Evolutionary conservation across 768 basidiomycete genomes (phyloP).

Genomic region (Suillus decipiens): DNA sequence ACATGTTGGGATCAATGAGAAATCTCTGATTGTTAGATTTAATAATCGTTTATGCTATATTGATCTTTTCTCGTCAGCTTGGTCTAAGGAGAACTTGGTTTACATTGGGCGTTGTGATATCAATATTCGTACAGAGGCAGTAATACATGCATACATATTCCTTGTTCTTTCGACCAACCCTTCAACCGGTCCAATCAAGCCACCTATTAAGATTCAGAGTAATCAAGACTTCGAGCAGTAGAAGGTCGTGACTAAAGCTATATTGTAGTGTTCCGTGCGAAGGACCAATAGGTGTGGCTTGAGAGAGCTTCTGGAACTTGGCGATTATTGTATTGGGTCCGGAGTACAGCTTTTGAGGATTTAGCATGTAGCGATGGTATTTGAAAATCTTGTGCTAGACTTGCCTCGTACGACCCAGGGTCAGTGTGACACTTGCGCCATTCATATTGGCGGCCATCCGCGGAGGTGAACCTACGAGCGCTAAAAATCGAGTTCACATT

Average conservation of each 20-base stretch:
- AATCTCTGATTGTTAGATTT: constrained; percentile 26
- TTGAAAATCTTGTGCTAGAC: constrained; percentile 21
- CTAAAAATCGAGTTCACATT: constrained; percentile 36
- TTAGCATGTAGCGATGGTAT: constrained; percentile 6
- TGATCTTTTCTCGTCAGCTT: constrained; percentile 17
- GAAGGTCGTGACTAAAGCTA: constrained; percentile 57
- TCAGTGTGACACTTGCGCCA: constrained; percentile 58
- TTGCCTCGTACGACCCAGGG: constrained; percentile 62
- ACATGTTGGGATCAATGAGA: constrained; percentile 55
- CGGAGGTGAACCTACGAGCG: constrained; percentile 58
- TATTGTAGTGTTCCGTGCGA: constrained; percentile 66
- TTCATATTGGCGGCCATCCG: constrained; percentile 61
- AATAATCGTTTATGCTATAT: constrained; percentile 26
- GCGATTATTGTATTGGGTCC: constrained; percentile 54
- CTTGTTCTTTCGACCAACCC: constrained; percentile 16
- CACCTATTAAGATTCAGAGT: constrained; percentile 74
- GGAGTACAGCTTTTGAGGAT: constrained; percentile 31
- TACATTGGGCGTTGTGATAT: constrained; percentile 19
- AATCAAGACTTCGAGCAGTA: constrained; percentile 64
- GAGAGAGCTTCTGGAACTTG: constrained; percentile 53
- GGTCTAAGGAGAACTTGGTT: constrained; percentile 11
- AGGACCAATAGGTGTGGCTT: constrained; percentile 60
- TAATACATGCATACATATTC: constrained; percentile 32
- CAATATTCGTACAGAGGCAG: constrained; percentile 34
- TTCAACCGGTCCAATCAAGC: constrained; percentile 53